A percentile compares a stretch with the other conserved stretches of the same genome.
Evolutionary conservation across 306 rosid species (phyloP).

Genomic region (Sophora flavescens): DNA sequence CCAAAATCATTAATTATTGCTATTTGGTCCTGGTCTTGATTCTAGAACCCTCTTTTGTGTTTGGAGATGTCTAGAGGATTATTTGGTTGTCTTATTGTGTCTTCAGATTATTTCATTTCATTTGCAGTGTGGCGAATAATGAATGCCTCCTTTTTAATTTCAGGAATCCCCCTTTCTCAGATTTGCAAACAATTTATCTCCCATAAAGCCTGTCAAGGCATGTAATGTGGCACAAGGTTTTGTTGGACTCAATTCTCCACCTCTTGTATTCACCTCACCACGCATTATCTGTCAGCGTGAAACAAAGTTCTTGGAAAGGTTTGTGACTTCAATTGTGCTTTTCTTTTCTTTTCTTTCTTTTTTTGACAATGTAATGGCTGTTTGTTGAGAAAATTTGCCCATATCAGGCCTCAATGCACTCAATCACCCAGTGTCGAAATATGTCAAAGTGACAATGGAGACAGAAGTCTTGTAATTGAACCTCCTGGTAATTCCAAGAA

Average conservation of each 20-base stretch:
- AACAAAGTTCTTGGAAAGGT: conserved; percentile 59
- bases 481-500: conserved; percentile 43
- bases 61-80: background rate
- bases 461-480: conserved; percentile 43
- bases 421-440: conserved; percentile 45
- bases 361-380: background rate
- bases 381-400: conserved; percentile 32
- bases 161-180: conserved; percentile 68
- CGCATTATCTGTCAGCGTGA: conserved; percentile 49
- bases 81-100: background rate
- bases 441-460: conserved; percentile 42
- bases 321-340: conserved; percentile 6
- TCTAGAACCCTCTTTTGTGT: background rate
- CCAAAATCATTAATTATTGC: background rate
- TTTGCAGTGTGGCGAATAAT: conserved; percentile 12
- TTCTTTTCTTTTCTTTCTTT: background rate
- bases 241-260: conserved; percentile 61
- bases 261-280: conserved; percentile 67
- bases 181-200: conserved; percentile 56
- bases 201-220: conserved; percentile 55
- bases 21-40: conserved; percentile 11
- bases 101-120: background rate
- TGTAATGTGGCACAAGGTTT: conserved; percentile 47
- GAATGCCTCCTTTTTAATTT: conserved; percentile 33
- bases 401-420: conserved; percentile 54